phyloP scores from a whole-genome alignment of 257 asterid genomes.

The Jaltomata sinuosa region DNA sequence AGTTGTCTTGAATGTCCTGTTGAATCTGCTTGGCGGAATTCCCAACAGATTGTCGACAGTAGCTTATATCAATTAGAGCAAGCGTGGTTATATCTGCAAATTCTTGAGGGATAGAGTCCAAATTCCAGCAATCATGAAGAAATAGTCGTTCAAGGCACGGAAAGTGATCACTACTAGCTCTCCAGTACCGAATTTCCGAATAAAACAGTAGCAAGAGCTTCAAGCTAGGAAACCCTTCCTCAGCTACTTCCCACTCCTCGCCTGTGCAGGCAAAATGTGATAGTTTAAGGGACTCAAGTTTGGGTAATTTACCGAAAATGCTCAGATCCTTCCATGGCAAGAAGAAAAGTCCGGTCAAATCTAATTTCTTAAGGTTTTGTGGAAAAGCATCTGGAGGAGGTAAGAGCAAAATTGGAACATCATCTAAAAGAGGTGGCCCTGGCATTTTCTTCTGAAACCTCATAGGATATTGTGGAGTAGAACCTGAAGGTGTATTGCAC shows the following conservation, averaged over 20 bases:
- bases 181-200: neutral
- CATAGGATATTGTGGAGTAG: too few relatives aligned
- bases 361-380: neutral
- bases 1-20: conserved; percentile 10
- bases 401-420: neutral
- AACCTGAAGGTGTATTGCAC: too few relatives aligned
- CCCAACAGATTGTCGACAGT: conserved; percentile 3
- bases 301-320: neutral
- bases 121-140: neutral
- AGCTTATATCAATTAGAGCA: neutral
- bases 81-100: conserved; percentile 19
- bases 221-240: neutral
- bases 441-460: neutral
- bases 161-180: conserved; percentile 3
- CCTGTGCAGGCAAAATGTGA: neutral
- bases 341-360: neutral
- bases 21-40: conserved; percentile 20
- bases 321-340: neutral
- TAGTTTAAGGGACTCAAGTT: neutral
- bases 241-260: neutral
- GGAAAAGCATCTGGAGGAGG: conserved; percentile 10
- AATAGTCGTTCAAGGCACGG: conserved; percentile 7
- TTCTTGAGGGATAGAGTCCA: conserved; percentile 14
- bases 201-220: neutral
- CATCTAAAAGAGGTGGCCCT: too few relatives aligned